Evolutionary conservation across 2,329 filamentous ascomycete species (phyloP).

Genomic region (Sporothrix schenckii): DNA sequence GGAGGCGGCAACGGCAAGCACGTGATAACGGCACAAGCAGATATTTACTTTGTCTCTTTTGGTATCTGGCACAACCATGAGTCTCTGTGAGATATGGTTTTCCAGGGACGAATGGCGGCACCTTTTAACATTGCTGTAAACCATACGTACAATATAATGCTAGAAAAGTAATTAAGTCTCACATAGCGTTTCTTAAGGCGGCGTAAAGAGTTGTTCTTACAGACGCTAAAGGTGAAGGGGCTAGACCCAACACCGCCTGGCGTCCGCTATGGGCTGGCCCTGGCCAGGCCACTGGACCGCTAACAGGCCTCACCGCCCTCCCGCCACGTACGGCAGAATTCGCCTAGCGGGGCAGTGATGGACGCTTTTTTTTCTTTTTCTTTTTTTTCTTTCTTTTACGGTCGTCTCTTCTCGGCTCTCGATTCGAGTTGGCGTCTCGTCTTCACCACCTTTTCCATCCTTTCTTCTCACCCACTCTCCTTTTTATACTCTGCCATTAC

Average conservation of each 20-base stretch:
- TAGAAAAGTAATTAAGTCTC: no score
- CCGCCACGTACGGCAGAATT: conserved; percentile 25
- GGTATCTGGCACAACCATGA: not conserved
- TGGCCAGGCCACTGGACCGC: not conserved
- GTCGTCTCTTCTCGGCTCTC: not conserved
- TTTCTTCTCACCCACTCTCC: not conserved
- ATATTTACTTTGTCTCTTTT: not conserved
- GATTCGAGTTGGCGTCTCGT: not conserved
- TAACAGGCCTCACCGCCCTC: conserved; percentile 26
- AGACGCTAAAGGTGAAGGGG: not conserved
- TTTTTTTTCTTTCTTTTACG: not conserved
- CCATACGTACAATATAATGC: no score
- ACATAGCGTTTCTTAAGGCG: not conserved
- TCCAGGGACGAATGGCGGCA: no score
- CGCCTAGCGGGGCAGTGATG: conserved; percentile 20
- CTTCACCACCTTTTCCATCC: conserved; percentile 2
- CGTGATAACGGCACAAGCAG: not conserved
- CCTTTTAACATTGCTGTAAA: no score
- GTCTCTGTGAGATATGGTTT: no score
- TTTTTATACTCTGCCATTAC: not conserved
- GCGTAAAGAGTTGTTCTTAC: not conserved
- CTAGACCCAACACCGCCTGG: conserved; percentile 19
- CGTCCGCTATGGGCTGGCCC: not conserved
- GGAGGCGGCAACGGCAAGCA: not conserved
- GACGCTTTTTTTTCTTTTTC: conserved; percentile 30